Percentiles rank a stretch among this genome's conserved stretches.
phyloP scores from a whole-genome alignment of 2,329 filamentous ascomycete species.

The Aspergillus ustus region DNA sequence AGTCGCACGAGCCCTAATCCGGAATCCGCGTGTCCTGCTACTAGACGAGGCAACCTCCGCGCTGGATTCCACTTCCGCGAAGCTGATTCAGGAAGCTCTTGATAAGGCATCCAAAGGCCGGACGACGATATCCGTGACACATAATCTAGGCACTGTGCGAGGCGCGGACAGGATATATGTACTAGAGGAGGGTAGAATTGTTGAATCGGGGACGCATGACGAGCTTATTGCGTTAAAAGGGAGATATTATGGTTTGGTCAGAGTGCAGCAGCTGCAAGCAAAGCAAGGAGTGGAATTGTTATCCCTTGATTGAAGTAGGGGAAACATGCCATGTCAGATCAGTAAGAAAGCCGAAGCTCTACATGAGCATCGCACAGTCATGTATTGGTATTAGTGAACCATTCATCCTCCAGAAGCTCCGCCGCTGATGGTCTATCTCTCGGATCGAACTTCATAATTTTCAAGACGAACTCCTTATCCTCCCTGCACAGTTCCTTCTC shows the following conservation, averaged over 20 bases:
- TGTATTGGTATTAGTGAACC: no score
- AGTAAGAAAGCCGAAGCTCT: no score
- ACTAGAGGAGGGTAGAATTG: slow-evolving; percentile 80
- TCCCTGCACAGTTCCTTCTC: no score
- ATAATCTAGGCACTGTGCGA: slow-evolving; percentile 85
- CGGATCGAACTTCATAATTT: no score
- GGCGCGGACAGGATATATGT: slow-evolving; percentile 92
- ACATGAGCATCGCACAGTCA: no score
- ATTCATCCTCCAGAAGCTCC: no score
- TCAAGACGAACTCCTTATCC: no score
- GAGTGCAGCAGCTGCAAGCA: slow-evolving; percentile 67
- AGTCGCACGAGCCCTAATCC: slow-evolving; percentile 40
- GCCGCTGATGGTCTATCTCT: no score
- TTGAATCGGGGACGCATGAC: slow-evolving; percentile 77
- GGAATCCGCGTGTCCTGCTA: slow-evolving; percentile 37
- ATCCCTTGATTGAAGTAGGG: no score
- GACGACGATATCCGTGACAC: slow-evolving; percentile 89
- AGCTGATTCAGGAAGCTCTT: slow-evolving; percentile 66
- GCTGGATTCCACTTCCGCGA: slow-evolving; percentile 49
- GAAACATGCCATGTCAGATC: no score
- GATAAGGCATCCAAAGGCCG: slow-evolving; percentile 79
- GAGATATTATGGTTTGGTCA: slow-evolving; percentile 75
- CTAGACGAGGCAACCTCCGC: slow-evolving; percentile 47
- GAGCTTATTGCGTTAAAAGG: slow-evolving; percentile 71
- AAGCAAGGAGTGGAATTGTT: neutral